These are phyloP conservation scores for Psilocybe cubensis DNA, from an alignment of 768 basidiomycete species.

Conservation along the genomic window DNA sequence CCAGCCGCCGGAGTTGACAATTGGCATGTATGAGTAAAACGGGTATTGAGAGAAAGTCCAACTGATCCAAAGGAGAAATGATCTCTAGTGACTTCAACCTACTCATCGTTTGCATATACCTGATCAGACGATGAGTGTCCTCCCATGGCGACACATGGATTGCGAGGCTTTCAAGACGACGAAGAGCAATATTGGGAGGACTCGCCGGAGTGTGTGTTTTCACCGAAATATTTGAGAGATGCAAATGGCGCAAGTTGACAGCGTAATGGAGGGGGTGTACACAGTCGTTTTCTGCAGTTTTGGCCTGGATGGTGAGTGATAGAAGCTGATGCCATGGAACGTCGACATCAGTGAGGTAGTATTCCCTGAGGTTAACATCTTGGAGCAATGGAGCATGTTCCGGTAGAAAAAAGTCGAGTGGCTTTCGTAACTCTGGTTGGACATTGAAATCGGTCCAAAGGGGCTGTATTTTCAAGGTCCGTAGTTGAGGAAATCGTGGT, in stretches of 20 bases:
- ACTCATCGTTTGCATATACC: not conserved
- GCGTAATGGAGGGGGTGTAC: slow-evolving; percentile 12
- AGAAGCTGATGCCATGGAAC: slow-evolving; percentile 19
- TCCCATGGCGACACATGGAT: slow-evolving; percentile 1
- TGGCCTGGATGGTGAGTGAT: slow-evolving; percentile 17
- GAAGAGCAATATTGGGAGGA: slow-evolving; percentile 10
- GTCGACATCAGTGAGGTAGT: slow-evolving; percentile 22
- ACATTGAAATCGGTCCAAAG: slow-evolving; percentile 18
- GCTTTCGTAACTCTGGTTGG: slow-evolving; percentile 14
- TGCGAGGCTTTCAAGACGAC: slow-evolving; percentile 2
- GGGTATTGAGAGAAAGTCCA: not conserved
- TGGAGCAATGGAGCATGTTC: slow-evolving; percentile 10
- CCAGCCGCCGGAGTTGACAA: not conserved
- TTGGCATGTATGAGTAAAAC: not conserved
- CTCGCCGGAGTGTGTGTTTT: not conserved
- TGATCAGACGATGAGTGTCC: not conserved
- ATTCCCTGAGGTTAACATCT: slow-evolving; percentile 22
- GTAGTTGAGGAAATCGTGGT: slow-evolving; percentile 3
- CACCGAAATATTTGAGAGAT: not conserved
- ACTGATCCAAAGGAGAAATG: not conserved
- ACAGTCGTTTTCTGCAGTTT: slow-evolving; percentile 21
- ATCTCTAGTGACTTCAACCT: not conserved
- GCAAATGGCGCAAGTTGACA: not conserved
- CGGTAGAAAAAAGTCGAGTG: slow-evolving; percentile 15
- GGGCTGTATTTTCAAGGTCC: slow-evolving; percentile 16